A percentile compares a stretch with the other conserved stretches of the same genome.
phyloP scores from a whole-genome alignment of 805 yeast genomes.

The Candida schatavii region DNA sequence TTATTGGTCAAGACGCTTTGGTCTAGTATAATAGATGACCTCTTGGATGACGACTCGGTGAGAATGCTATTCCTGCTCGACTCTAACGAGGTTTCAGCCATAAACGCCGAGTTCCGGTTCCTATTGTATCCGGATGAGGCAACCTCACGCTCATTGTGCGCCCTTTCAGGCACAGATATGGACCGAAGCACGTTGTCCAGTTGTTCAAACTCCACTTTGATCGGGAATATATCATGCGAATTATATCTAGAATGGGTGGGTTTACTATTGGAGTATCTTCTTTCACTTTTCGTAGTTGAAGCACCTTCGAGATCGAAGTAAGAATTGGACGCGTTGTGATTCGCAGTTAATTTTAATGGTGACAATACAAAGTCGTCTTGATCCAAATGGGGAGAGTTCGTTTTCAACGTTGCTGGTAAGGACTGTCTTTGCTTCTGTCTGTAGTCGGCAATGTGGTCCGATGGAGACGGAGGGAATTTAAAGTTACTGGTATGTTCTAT shows the following conservation, averaged over 20 bases:
- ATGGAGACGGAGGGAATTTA: conserved; percentile 23
- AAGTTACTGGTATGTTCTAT: conserved; percentile 13
- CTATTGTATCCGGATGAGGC: conserved; percentile 6
- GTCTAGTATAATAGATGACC: conserved; percentile 28
- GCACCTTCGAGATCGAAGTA: conserved; percentile 17
- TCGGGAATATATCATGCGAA: conserved; percentile 42
- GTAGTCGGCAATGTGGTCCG: neutral
- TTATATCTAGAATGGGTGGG: conserved; percentile 39
- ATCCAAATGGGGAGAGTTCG: conserved; percentile 13
- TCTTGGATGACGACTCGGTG: conserved; percentile 27
- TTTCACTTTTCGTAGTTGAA: conserved; percentile 10
- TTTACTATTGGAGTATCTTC: conserved; percentile 28
- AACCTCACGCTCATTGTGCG: conserved; percentile 6
- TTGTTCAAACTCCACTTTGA: conserved; percentile 41
- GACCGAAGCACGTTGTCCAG: conserved; percentile 14
- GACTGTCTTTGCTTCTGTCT: conserved; percentile 27
- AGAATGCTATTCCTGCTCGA: conserved; percentile 12
- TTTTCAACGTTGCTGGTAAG: conserved; percentile 30
- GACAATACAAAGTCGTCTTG: conserved; percentile 38
- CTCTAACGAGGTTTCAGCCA: conserved; percentile 26
- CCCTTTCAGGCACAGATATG: conserved; percentile 28
- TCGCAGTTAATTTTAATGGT: conserved; percentile 37
- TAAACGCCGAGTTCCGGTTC: conserved; percentile 23
- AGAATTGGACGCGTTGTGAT: conserved; percentile 11
- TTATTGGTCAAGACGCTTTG: conserved; percentile 13